phyloP scores from a whole-genome alignment of 768 basidiomycete genomes.

The Trametes elegans region DNA sequence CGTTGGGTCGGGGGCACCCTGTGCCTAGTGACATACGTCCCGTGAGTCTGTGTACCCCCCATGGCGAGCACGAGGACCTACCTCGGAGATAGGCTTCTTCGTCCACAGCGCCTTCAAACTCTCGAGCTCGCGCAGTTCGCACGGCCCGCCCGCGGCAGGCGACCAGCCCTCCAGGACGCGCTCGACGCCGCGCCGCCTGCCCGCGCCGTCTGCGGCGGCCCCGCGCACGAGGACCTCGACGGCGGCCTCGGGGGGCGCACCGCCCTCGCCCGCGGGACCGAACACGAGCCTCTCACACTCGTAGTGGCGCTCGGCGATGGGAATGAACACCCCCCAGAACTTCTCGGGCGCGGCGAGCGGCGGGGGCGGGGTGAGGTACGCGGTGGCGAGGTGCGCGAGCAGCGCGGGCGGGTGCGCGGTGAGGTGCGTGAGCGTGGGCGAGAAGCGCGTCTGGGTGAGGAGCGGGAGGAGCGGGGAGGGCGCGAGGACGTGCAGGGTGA shows the following conservation, averaged over 20 bases:
- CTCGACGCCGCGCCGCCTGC: conserved; percentile 54
- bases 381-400: conserved; percentile 62
- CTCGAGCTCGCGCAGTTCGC: conserved; percentile 50
- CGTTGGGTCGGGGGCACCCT: conserved; percentile 54
- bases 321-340: conserved; percentile 79
- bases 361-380: conserved; percentile 69
- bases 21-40: background rate
- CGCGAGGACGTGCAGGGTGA: conserved; percentile 56
- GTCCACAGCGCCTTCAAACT: conserved; percentile 45
- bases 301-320: conserved; percentile 57
- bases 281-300: conserved; percentile 63
- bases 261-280: conserved; percentile 49
- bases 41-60: background rate
- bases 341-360: conserved; percentile 58
- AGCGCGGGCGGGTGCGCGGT: conserved; percentile 70
- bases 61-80: conserved; percentile 13
- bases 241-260: conserved; percentile 50
- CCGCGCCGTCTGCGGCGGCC: conserved; percentile 36
- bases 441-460: conserved; percentile 62
- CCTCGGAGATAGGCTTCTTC: conserved; percentile 27
- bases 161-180: conserved; percentile 67
- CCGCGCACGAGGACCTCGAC: conserved; percentile 57
- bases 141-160: conserved; percentile 31
- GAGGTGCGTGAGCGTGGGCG: conserved; percentile 59
- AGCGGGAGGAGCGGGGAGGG: conserved; percentile 50